Evolutionary conservation across 345 rosid genomes (phyloP).

Genomic region (Corymbia maculata): DNA sequence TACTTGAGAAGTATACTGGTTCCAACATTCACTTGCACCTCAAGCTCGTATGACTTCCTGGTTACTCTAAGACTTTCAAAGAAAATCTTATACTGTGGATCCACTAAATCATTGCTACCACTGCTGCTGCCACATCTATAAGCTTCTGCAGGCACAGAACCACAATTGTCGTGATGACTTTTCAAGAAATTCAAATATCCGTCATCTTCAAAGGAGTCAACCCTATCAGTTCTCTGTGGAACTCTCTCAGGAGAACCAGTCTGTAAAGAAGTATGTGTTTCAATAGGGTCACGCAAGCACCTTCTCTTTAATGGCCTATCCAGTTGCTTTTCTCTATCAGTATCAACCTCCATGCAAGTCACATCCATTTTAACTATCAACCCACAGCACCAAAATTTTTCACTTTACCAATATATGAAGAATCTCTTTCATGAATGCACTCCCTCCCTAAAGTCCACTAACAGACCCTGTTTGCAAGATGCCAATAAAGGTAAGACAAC

Average conservation of each 20-base stretch:
- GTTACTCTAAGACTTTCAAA: constrained; percentile 19
- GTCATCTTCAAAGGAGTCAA: not conserved
- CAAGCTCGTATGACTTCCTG: constrained; percentile 14
- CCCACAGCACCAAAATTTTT: not conserved
- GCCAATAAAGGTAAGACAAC: not conserved
- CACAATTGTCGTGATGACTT: not conserved
- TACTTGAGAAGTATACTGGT: constrained; percentile 7
- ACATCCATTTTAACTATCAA: not conserved
- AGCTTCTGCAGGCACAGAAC: not conserved
- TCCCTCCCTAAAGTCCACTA: not conserved
- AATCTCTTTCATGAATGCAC: not conserved
- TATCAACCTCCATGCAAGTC: not conserved
- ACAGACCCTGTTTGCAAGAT: not conserved
- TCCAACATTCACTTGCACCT: constrained; percentile 1
- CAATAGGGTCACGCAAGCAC: not conserved
- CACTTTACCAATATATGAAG: not conserved
- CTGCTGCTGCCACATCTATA: not conserved
- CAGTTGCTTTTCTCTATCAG: constrained; percentile 10
- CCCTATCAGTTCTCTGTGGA: not conserved
- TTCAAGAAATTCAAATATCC: not conserved
- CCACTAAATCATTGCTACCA: not conserved
- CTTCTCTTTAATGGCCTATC: constrained; percentile 21
- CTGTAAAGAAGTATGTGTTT: not conserved
- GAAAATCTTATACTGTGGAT: constrained; percentile 26
- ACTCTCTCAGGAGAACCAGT: not conserved